Base-by-base conservation (phyloP, 345 rosid species). In the Kandelia obovata region DNA sequence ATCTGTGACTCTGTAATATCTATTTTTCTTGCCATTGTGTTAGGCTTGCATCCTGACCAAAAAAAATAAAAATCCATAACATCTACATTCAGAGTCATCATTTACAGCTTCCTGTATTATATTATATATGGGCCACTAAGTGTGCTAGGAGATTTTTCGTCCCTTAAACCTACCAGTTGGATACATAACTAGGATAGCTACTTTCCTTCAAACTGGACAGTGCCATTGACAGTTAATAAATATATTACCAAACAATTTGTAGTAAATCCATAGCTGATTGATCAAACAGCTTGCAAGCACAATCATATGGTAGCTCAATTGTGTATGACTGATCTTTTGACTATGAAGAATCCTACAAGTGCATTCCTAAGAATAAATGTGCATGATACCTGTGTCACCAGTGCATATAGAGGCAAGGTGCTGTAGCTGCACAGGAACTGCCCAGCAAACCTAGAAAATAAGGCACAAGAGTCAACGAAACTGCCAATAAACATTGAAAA, bases 381-480 rank as follows among this genome's bases (percentile, higher is more conserved):
- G 11, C 21, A 8, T 7, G 59, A 32, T 78, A 91, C 97, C 96
- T 91, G 97, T 46, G 98, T 89, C 71, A 86, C 97, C 65, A 89
- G 77, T 58, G 98, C 98, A 81, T 91, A 94, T 31, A 94, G 89
- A 32, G 98, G 97, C 73, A 94, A 69, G 72, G 97, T 94, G 86
- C 96, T 91, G 83, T 94, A 94, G 83, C 98, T 94, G 84, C 98
- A 91, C 27, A 91, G 84, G 64, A 94, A 94, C 67, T 89, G 98
- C 61, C 95, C 95, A 8, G 88, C 74, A 80, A 89, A 87, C 82
- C 98, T 91, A 66, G 71, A 81, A 64, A 59, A 71, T 17, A 73
- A 58, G 16, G 55, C 56, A 71, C 63, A 15, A 37, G 26, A n/a
- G 27, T 39, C 27, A 39, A 69, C 19, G 20, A 8, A 61, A 63